Conservation (phyloP, 2,329 filamentous ascomycete species). For the Aureobasidium sp. region DNA sequence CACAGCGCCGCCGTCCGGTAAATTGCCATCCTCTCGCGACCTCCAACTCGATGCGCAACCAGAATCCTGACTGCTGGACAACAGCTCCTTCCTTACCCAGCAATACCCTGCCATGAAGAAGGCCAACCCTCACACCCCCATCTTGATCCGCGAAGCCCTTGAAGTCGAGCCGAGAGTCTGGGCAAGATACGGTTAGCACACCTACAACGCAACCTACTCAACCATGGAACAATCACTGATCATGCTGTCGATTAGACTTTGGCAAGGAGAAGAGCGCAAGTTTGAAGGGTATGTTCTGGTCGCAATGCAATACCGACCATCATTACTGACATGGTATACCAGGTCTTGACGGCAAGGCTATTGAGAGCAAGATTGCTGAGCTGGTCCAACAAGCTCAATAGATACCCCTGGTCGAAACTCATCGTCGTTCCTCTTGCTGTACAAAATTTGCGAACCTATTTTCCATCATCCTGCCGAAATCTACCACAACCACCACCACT, state of each 20-base stretch:
- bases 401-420: background rate
- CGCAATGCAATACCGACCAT: background rate
- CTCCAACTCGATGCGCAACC: background rate
- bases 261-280: slow-evolving; percentile 59
- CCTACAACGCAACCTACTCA: background rate
- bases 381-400: slow-evolving; percentile 43
- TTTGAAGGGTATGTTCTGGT: slow-evolving; percentile 43
- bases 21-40: background rate
- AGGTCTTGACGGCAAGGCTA: slow-evolving; percentile 62
- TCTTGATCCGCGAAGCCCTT: slow-evolving; percentile 86
- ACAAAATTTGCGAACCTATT: background rate
- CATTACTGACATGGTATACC: slow-evolving; percentile 12
- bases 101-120: slow-evolving; percentile 99
- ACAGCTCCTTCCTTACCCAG: slow-evolving; percentile 77
- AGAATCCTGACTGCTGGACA: background rate
- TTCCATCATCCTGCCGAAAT: no score
- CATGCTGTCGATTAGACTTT: slow-evolving; percentile 39
- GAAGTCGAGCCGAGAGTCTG: slow-evolving; percentile 80
- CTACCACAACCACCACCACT: background rate
- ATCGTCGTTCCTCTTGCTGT: background rate
- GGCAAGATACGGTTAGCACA: slow-evolving; percentile 70
- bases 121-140: slow-evolving; percentile 89
- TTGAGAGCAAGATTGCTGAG: slow-evolving; percentile 57
- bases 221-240: background rate
- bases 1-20: slow-evolving; percentile 85